These are phyloP conservation scores for Anacardium occidentale DNA, from an alignment of 345 rosid species.

Conservation along the genomic window DNA sequence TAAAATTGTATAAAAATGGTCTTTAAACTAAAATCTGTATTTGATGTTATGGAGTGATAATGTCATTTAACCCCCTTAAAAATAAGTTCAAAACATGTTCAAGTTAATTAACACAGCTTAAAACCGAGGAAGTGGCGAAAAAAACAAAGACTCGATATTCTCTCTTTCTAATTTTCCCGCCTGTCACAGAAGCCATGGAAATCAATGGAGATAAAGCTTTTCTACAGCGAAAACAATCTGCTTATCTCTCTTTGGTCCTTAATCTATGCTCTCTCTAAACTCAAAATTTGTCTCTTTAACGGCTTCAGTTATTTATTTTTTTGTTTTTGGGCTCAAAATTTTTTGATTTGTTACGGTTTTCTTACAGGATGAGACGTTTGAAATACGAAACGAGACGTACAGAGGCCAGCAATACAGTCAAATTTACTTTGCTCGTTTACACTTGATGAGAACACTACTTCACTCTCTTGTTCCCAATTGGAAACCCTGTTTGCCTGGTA, in stretches of 20 bases:
- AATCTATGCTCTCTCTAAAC: neutral
- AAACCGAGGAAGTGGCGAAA: too few relatives aligned
- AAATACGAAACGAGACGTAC: slow-evolving; percentile 69
- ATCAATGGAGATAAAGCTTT: slow-evolving; percentile 42
- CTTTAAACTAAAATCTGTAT: too few relatives aligned
- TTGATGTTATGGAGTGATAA: too few relatives aligned
- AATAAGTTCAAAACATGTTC: too few relatives aligned
- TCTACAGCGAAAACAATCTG: slow-evolving; percentile 57
- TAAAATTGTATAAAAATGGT: too few relatives aligned
- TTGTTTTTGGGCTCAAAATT: neutral
- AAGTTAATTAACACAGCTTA: too few relatives aligned
- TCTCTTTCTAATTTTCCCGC: slow-evolving; percentile 31
- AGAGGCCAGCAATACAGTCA: slow-evolving; percentile 94
- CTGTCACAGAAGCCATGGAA: slow-evolving; percentile 56
- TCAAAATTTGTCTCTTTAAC: neutral
- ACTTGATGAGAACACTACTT: slow-evolving; percentile 71
- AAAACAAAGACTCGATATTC: too few relatives aligned
- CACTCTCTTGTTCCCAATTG: slow-evolving; percentile 71
- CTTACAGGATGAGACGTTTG: slow-evolving; percentile 71
- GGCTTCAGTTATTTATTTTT: too few relatives aligned
- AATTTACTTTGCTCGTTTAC: slow-evolving; percentile 85
- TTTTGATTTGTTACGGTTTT: neutral
- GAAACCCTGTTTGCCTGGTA: slow-evolving; percentile 80
- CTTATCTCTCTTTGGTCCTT: slow-evolving; percentile 47
- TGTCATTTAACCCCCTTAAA: too few relatives aligned